Evolutionary conservation across 176 grass and related monocot species (phyloP).

Genomic region (Canna indica): DNA sequence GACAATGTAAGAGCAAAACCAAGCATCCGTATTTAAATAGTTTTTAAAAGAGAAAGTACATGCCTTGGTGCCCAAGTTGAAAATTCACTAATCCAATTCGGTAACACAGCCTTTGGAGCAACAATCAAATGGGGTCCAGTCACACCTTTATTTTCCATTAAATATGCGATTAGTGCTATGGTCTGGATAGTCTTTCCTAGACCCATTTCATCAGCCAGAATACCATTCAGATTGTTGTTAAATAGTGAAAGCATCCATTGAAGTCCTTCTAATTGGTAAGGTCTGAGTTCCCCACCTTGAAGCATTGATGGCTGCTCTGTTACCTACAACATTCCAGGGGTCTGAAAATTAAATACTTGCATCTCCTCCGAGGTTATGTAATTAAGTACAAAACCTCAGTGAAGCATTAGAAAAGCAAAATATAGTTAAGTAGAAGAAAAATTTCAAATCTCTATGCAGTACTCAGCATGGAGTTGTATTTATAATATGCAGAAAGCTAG

Average conservation of each 20-base stretch:
- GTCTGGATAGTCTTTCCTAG: conserved; percentile 97
- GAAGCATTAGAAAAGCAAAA: neutral
- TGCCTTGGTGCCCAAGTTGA: conserved; percentile 95
- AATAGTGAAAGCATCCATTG: conserved; percentile 99
- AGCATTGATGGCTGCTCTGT: conserved; percentile 85
- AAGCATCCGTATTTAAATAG: neutral
- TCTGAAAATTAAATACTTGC: neutral
- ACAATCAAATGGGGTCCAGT: conserved; percentile 83
- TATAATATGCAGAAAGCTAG: too few species aligned
- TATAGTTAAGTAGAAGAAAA: neutral
- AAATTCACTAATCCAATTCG: conserved; percentile 94
- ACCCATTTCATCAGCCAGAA: conserved; percentile 99
- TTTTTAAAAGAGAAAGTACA: neutral
- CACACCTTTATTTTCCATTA: conserved; percentile 85
- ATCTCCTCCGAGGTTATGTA: neutral
- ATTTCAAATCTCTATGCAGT: neutral
- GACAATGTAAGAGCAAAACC: neutral
- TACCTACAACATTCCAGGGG: conserved; percentile 44
- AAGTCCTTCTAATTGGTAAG: conserved; percentile 94
- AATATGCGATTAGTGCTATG: conserved; percentile 58
- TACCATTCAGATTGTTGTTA: conserved; percentile 98
- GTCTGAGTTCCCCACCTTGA: conserved; percentile 67
- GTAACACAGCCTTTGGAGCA: conserved; percentile 86
- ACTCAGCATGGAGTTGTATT: neutral
- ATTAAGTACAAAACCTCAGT: too few species aligned